Percentiles rank a stretch among this genome's conserved stretches.
Conservation (phyloP, 306 rosid species). For the Urtica urens region DNA sequence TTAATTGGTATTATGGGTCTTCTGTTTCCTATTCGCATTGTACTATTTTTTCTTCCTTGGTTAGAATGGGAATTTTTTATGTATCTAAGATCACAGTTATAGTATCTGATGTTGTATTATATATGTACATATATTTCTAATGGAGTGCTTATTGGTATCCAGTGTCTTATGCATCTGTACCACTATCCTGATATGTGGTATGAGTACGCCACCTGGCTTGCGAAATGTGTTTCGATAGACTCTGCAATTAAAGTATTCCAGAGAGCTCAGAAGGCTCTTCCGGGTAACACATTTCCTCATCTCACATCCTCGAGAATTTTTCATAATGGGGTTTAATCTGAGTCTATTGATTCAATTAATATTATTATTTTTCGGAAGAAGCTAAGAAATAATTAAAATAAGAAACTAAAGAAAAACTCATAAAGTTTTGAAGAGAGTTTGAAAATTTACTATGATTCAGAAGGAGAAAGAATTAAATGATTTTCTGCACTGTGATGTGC, state of each 20-base stretch:
- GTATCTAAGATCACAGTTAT: slow-evolving; percentile 6
- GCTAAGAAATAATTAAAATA: too few relatives aligned
- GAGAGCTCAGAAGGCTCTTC: slow-evolving; percentile 91
- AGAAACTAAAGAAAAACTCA: too few relatives aligned
- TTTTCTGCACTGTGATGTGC: too few relatives aligned
- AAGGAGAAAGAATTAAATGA: too few relatives aligned
- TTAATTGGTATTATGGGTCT: background rate
- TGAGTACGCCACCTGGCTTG: slow-evolving; percentile 95
- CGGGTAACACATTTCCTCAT: slow-evolving; percentile 39
- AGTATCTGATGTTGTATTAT: background rate
- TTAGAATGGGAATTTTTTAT: background rate
- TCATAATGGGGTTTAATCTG: too few relatives aligned
- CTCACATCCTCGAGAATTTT: slow-evolving; percentile 17
- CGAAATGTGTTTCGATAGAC: slow-evolving; percentile 79
- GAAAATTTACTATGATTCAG: too few relatives aligned
- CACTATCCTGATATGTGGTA: slow-evolving; percentile 97
- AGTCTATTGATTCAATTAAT: too few relatives aligned
- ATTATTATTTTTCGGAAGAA: too few relatives aligned
- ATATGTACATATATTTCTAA: slow-evolving; percentile 12
- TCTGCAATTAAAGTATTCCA: slow-evolving; percentile 94
- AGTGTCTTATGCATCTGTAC: slow-evolving; percentile 94
- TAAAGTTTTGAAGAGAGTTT: too few relatives aligned
- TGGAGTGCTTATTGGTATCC: slow-evolving; percentile 27
- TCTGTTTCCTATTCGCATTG: background rate
- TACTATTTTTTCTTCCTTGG: background rate